These are phyloP conservation scores for Fusarium napiforme DNA, from an alignment of 2,329 filamentous ascomycete species.

Conservation along the genomic window DNA sequence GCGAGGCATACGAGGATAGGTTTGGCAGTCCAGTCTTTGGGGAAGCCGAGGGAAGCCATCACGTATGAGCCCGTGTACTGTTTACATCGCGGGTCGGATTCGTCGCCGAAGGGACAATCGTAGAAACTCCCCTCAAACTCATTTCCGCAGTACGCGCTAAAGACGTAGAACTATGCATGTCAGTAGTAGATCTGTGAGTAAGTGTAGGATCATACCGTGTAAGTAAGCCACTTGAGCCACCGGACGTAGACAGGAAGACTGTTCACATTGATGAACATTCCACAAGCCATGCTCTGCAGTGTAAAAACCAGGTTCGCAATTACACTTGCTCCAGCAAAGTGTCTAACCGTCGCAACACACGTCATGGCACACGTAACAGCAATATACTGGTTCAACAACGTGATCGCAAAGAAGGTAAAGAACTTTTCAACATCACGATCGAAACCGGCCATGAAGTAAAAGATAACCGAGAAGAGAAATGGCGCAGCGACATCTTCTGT, in stretches of 20 bases:
- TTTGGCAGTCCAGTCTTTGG: constrained; percentile 71
- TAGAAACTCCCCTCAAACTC: constrained; percentile 80
- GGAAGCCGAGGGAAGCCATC: constrained; percentile 75
- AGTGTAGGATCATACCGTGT: constrained; percentile 57
- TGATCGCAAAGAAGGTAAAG: constrained; percentile 76
- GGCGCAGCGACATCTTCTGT: constrained; percentile 80
- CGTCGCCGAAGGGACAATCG: constrained; percentile 74
- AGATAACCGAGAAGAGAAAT: constrained; percentile 74
- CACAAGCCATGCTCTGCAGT: constrained; percentile 78
- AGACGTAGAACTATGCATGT: constrained; percentile 69
- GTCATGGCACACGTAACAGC: constrained; percentile 77
- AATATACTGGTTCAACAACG: constrained; percentile 77
- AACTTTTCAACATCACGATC: constrained; percentile 71
- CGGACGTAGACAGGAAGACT: constrained; percentile 81
- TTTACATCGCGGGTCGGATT: constrained; percentile 71
- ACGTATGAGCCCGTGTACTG: constrained; percentile 77
- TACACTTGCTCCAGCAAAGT: constrained; percentile 76
- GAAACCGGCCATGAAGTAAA: constrained; percentile 84
- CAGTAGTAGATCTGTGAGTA: constrained; percentile 5
- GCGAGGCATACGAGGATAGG: constrained; percentile 72
- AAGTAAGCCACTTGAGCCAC: constrained; percentile 78
- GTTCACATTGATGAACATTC: constrained; percentile 79
- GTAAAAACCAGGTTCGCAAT: constrained; percentile 80
- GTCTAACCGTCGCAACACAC: constrained; percentile 71
- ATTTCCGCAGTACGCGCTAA: constrained; percentile 76